A percentile compares a stretch with the other conserved stretches of the same genome.
phyloP scores from a whole-genome alignment of 768 basidiomycete species.

The Sistotremastrum suecicum region DNA sequence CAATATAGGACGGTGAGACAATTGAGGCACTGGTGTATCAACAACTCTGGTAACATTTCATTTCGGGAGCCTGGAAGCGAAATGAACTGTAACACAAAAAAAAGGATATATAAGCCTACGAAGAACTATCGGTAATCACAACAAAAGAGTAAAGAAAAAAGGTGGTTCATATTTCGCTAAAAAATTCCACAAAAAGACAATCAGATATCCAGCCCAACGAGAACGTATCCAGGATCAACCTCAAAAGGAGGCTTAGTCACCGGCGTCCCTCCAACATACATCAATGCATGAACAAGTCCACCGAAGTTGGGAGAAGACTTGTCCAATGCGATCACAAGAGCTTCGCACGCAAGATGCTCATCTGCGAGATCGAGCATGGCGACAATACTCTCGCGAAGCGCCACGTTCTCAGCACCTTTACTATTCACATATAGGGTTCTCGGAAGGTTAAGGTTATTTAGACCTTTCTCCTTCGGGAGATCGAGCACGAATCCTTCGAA shows the following conservation, averaged over 20 bases:
- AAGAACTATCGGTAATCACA: no score
- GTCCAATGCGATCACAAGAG: slow-evolving; percentile 70
- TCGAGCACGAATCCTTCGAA: slow-evolving; percentile 74
- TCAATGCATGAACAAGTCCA: slow-evolving; percentile 71
- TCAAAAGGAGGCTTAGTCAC: slow-evolving; percentile 70
- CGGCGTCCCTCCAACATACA: slow-evolving; percentile 84
- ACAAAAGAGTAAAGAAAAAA: no score
- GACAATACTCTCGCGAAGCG: slow-evolving; percentile 76
- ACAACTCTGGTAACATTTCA: no score
- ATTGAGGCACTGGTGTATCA: no score
- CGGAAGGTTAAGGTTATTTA: slow-evolving; percentile 23
- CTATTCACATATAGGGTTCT: slow-evolving; percentile 79
- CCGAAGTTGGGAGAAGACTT: slow-evolving; percentile 56
- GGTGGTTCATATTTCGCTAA: background rate
- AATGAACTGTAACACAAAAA: no score
- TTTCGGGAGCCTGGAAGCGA: no score
- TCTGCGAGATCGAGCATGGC: slow-evolving; percentile 80
- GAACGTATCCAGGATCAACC: slow-evolving; percentile 62
- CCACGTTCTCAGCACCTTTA: slow-evolving; percentile 66
- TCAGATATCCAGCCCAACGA: slow-evolving; percentile 77
- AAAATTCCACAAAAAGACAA: background rate
- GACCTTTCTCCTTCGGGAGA: slow-evolving; percentile 25
- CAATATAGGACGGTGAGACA: no score
- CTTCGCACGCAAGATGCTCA: slow-evolving; percentile 64
- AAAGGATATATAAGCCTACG: no score